A percentile compares a stretch with the other conserved stretches of the same genome.
Evolutionary conservation across 1,139 yeast species (phyloP).

Genomic region (Candida pseudoviswanathii): DNA sequence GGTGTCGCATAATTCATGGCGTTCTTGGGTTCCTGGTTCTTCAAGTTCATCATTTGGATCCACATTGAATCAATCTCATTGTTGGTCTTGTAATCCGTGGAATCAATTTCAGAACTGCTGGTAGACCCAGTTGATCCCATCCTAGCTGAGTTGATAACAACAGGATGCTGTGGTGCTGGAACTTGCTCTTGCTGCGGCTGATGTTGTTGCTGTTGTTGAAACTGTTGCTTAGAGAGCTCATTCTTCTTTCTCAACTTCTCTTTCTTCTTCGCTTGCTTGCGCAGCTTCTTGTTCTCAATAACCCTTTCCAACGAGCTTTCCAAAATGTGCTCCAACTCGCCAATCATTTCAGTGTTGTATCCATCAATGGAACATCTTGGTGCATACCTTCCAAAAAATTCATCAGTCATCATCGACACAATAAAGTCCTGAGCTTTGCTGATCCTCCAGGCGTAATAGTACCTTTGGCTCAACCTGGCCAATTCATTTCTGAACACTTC

Average conservation of each 20-base stretch:
- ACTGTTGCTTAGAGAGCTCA: not conserved
- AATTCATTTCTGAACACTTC: slow-evolving; percentile 22
- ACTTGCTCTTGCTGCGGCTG: slow-evolving; percentile 1
- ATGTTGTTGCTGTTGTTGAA: not conserved
- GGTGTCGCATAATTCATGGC: slow-evolving; percentile 1
- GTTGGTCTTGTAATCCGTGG: slow-evolving; percentile 18
- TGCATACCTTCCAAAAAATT: slow-evolving; percentile 20
- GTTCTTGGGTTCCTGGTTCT: slow-evolving; percentile 17
- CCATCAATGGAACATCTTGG: slow-evolving; percentile 14
- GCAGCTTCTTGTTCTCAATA: slow-evolving; percentile 10
- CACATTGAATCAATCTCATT: slow-evolving; percentile 31
- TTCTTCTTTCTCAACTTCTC: slow-evolving; percentile 1
- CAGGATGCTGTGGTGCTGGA: not conserved
- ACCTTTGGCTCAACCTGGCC: slow-evolving; percentile 28
- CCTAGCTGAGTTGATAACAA: not conserved
- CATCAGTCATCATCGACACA: slow-evolving; percentile 24
- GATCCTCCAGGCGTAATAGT: slow-evolving; percentile 42
- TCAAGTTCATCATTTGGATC: slow-evolving; percentile 32
- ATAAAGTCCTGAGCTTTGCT: slow-evolving; percentile 33
- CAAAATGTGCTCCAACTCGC: slow-evolving; percentile 24
- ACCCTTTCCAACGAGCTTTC: slow-evolving; percentile 18
- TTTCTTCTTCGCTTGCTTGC: not conserved
- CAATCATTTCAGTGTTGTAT: slow-evolving; percentile 20
- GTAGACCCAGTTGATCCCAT: slow-evolving; percentile 9
- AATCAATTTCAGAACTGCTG: slow-evolving; percentile 13